Evolutionary conservation across 116 monocot genomes (phyloP).

Genomic region (Cymodocea nodosa): DNA sequence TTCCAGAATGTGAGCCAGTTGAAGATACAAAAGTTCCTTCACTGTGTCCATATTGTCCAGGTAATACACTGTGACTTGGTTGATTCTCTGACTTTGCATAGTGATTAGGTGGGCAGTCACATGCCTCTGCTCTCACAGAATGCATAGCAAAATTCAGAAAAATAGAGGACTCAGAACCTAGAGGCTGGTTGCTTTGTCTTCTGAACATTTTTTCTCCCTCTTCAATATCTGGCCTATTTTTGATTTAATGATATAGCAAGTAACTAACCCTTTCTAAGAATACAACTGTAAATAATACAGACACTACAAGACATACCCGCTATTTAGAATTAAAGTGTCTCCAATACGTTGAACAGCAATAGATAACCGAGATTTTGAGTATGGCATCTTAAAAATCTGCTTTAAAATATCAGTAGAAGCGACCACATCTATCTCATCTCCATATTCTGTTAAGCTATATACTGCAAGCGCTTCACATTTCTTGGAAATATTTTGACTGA

Average conservation of each 20-base stretch:
- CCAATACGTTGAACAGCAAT: slow-evolving; percentile 95
- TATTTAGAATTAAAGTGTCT: slow-evolving; percentile 89
- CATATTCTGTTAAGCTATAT: slow-evolving; percentile 73
- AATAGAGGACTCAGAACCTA: slow-evolving; percentile 54
- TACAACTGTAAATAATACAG: background rate
- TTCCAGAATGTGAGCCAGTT: slow-evolving; percentile 15
- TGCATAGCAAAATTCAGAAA: slow-evolving; percentile 98
- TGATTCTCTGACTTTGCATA: slow-evolving; percentile 28
- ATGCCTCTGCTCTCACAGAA: slow-evolving; percentile 97
- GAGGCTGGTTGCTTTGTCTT: slow-evolving; percentile 56
- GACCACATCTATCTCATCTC: slow-evolving; percentile 92
- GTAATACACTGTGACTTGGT: slow-evolving; percentile 44
- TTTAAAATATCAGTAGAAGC: slow-evolving; percentile 91
- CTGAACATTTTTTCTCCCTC: slow-evolving; percentile 82
- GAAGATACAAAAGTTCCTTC: slow-evolving; percentile 37
- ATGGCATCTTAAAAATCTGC: slow-evolving; percentile 98
- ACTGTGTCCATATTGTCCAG: slow-evolving; percentile 28
- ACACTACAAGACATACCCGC: slow-evolving; percentile 44
- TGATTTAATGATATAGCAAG: background rate
- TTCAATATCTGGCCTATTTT: slow-evolving; percentile 69
- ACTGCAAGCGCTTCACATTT: slow-evolving; percentile 97
- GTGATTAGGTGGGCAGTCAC: slow-evolving; percentile 91
- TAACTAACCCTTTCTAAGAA: background rate
- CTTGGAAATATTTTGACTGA: slow-evolving; percentile 57
- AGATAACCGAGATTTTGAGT: slow-evolving; percentile 84